phyloP scores from a whole-genome alignment of 2,329 filamentous ascomycete genomes.

The Diplocarpon rosae region DNA sequence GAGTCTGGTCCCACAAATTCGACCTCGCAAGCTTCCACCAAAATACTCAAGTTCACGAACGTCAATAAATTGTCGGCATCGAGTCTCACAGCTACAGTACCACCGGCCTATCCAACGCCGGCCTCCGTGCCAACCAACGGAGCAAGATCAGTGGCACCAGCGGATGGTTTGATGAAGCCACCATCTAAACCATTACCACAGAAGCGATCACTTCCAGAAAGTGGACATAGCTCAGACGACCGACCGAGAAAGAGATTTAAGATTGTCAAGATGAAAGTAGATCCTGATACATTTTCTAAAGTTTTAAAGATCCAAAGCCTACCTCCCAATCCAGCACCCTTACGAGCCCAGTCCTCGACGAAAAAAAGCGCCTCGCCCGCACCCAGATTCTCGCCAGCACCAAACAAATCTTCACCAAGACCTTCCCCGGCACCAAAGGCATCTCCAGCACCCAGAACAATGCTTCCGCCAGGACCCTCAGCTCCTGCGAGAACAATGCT shows the following conservation, averaged over 20 bases:
- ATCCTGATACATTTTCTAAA: conserved; percentile 3
- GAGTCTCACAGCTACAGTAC: neutral
- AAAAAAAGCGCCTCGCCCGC: conserved; percentile 14
- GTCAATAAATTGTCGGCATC: neutral
- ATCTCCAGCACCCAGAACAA: conserved; percentile 7
- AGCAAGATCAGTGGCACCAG: neutral
- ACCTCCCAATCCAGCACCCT: conserved; percentile 14
- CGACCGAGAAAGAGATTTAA: conserved; percentile 5
- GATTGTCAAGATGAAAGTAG: conserved; percentile 4
- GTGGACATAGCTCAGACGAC: conserved; percentile 3
- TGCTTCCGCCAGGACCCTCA: neutral
- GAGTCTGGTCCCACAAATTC: conserved; percentile 2
- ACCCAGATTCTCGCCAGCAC: conserved; percentile 2
- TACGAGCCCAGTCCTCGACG: conserved; percentile 9
- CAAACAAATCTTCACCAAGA: conserved; percentile 11
- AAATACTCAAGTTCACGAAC: conserved; percentile 1
- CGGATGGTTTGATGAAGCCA: conserved; percentile 2
- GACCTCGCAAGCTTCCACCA: neutral
- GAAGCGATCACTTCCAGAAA: conserved; percentile 15
- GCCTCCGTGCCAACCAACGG: neutral
- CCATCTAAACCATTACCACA: neutral
- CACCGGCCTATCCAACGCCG: neutral
- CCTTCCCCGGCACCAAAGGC: conserved; percentile 6
- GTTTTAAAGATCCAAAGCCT: conserved; percentile 14
- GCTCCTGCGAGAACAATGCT: neutral